These are phyloP conservation scores for Eucalyptus sp. DNA, from an alignment of 345 rosid species.

Conservation along the genomic window DNA sequence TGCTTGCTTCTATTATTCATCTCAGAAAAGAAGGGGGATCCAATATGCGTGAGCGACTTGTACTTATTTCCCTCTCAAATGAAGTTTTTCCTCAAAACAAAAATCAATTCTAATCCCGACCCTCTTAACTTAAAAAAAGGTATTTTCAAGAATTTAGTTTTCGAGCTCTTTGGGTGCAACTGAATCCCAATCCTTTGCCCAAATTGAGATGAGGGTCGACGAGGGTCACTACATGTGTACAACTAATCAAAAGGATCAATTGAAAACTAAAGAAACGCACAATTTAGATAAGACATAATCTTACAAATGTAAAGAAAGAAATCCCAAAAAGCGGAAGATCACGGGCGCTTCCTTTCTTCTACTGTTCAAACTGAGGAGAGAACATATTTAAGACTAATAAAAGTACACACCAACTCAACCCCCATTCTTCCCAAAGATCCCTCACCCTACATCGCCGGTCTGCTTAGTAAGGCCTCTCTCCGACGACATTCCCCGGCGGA, in stretches of 20 bases:
- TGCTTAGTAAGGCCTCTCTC: slow-evolving; percentile 55
- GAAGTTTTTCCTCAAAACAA: background rate
- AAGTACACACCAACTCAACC: background rate
- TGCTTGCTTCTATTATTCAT: background rate
- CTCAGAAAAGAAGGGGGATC: background rate
- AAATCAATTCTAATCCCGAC: background rate
- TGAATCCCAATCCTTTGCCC: background rate
- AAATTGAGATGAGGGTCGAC: background rate
- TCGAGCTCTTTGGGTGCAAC: background rate
- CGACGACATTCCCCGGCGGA: slow-evolving; percentile 75
- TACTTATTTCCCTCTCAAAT: background rate
- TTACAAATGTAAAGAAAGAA: background rate
- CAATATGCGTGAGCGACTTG: background rate
- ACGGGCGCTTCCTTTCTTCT: background rate
- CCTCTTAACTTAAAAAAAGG: background rate
- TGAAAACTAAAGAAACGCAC: background rate
- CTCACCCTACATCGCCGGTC: background rate
- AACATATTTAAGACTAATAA: background rate
- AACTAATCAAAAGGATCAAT: background rate
- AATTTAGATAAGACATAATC: background rate
- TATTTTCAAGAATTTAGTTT: background rate
- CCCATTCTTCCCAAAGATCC: background rate
- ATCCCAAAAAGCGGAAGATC: background rate
- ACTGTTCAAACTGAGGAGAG: background rate
- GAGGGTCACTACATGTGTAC: background rate